Base-by-base conservation (phyloP, 148 eudicot genomes). In the Hydrangea macrophylla region DNA sequence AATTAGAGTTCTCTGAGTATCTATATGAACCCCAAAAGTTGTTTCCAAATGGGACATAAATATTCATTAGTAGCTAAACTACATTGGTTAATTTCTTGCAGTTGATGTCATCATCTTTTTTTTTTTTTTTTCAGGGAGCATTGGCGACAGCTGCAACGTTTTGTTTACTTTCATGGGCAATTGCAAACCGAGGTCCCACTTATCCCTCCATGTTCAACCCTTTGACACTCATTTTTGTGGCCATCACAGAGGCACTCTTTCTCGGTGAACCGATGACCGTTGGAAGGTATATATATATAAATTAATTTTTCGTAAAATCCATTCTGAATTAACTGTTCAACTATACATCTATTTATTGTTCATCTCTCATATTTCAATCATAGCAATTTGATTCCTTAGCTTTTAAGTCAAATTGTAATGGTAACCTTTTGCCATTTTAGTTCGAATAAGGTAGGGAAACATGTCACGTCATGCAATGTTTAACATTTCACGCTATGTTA, bases 171-270 rank as follows among this genome's bases (percentile, higher is more conserved):
- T 79, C 86, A 66, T 78, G 82, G 90, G 81, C 82, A n/a, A 73
- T 90, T 13, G 59, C 77, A n/a, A 63, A 59, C 55, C 66, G 70
- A 37, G 96, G 89, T 24, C 92, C 96, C 0, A 81, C 90, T 9
- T 90, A 83, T 76, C 88, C 85, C 23, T 78, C 96, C 6, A 90
- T 90, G 88, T 89, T 86, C 78, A 83, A 79, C 62, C 92, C 96
- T 0, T 61, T 87, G 55, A 28, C 81, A 0, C 67, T 87, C 0
- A 74, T 87, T 7, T 76, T 87, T 23, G 76, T 86, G 12, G 86
- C 88, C n/a, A 53, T 85, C 2, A 42, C 70, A 1, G 92, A 87
- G 66, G 75, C 78, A 51, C 25, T 83, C 10, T 73, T 85, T 33
- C 81, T 86, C 1, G 86, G 86, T 0, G 76, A 76, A 69, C 67